Base-by-base conservation (phyloP, 139 green algal genomes). In the Eudorina sp. region DNA sequence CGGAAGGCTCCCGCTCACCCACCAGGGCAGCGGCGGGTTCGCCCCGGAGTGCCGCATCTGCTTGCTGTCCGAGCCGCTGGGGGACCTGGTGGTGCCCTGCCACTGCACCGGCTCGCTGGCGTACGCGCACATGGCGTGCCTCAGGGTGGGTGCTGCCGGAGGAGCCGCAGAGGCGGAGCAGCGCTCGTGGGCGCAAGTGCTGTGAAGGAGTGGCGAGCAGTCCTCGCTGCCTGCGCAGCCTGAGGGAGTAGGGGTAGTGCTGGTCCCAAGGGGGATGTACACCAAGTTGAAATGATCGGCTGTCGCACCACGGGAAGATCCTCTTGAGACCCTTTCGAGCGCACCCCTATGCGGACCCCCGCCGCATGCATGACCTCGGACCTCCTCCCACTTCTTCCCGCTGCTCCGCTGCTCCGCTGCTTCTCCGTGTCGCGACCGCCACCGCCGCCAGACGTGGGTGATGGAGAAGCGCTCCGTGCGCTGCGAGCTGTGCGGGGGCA, bases 1-100 rank as follows among this genome's bases (percentile, higher is more conserved):
- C 13, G 62, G 21, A n/a, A n/a, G n/a, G 27, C 23, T 34, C 11
- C 62, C 36, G 38, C 70, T 53, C 2, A 9, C 40, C 36, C 43
- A 5, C 6, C 8, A 58, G 14, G 41, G 43, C 45, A 51, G 73
- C 43, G 73, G 75, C 34, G 36, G 48, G 16, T 68, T 83, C 46
- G 64, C 64, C 3, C 82, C 53, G n/a, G 86, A 90, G 41, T 90
- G 86, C 77, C 86, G 86, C 46, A 90, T 90, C 48, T 90, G 86
- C 60, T 77, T 90, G 19, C 58, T 58, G 36, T 53, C 73, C 8
- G 86, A 90, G 60, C 48, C 79, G 6, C 34, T 76, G n/a, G 25
- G 29, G 1, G 86, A 90, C 78, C 69, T 90, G 34, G 77, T 90
- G 18, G 36, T 11, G 9, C 34, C 86, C 34, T 90, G 86, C 76